phyloP scores from a whole-genome alignment of 164 flowering plant species.

The Vitis vinifera region ASM3070453v1 NC_081814.1:27055001-27055500 shows the following conservation, averaged over 20 bases:
- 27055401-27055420: slow-evolving; percentile 67
- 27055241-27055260: slow-evolving; percentile 72
- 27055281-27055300: slow-evolving; percentile 64
- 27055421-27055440: slow-evolving; percentile 86
- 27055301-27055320: slow-evolving; percentile 48
- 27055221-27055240: slow-evolving; percentile 65
- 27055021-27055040: slow-evolving; percentile 77
- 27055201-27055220: slow-evolving; percentile 75
- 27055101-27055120: slow-evolving; percentile 55
- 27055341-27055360: slow-evolving; percentile 58
- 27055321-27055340: slow-evolving; percentile 54
- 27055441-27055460: slow-evolving; percentile 48
- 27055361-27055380: slow-evolving; percentile 66
- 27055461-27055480: slow-evolving; percentile 67
- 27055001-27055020: slow-evolving; percentile 86
- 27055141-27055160: slow-evolving; percentile 54
- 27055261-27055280: slow-evolving; percentile 66
- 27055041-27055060: slow-evolving; percentile 65
- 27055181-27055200: slow-evolving; percentile 85
- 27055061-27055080: slow-evolving; percentile 85
- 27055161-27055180: slow-evolving; percentile 77
- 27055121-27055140: slow-evolving; percentile 89
- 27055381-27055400: slow-evolving; percentile 44
- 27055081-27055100: slow-evolving; percentile 66
- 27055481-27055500: slow-evolving; percentile 69